Conservation (phyloP, 2,329 filamentous ascomycete species). For the Ambrosiella beaveri region DNA sequence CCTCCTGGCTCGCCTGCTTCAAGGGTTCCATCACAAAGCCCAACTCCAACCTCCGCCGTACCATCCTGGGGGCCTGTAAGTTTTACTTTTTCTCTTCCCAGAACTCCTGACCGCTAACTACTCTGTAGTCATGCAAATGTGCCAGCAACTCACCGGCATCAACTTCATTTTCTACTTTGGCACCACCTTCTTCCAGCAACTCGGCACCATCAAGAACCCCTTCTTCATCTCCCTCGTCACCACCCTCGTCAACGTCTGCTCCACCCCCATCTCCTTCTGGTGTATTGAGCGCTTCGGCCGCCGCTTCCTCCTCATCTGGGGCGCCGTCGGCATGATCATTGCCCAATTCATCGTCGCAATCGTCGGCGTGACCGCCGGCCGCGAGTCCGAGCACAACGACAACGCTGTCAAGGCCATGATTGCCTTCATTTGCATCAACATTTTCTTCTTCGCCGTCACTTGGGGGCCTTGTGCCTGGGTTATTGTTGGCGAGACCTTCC, state of each 20-base stretch:
- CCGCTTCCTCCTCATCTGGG: slow-evolving; percentile 60
- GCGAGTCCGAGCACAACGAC: slow-evolving; percentile 36
- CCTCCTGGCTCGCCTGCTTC: slow-evolving; percentile 53
- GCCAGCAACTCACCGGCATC: slow-evolving; percentile 58
- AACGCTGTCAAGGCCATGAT: slow-evolving; percentile 53
- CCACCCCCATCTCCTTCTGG: slow-evolving; percentile 76
- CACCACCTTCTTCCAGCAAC: slow-evolving; percentile 66
- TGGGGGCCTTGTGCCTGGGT: slow-evolving; percentile 74
- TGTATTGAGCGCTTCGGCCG: slow-evolving; percentile 69
- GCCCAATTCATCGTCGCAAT: slow-evolving; percentile 81
- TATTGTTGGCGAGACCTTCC: slow-evolving; percentile 80
- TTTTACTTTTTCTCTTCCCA: neutral
- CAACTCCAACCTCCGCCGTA: slow-evolving; percentile 52
- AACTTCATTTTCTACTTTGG: slow-evolving; percentile 90
- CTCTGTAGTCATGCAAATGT: slow-evolving; percentile 31
- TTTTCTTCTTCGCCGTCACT: slow-evolving; percentile 80
- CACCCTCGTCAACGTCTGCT: slow-evolving; percentile 73
- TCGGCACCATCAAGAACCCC: slow-evolving; percentile 56
- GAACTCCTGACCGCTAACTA: neutral
- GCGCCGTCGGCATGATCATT: slow-evolving; percentile 65
- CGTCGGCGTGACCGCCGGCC: slow-evolving; percentile 44
- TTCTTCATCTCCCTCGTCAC: slow-evolving; percentile 78
- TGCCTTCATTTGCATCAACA: slow-evolving; percentile 79
- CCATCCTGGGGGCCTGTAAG: slow-evolving; percentile 46
- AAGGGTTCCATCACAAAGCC: slow-evolving; percentile 42